Conservation (phyloP, 768 basidiomycete genomes). For the Suillus sp. region DNA sequence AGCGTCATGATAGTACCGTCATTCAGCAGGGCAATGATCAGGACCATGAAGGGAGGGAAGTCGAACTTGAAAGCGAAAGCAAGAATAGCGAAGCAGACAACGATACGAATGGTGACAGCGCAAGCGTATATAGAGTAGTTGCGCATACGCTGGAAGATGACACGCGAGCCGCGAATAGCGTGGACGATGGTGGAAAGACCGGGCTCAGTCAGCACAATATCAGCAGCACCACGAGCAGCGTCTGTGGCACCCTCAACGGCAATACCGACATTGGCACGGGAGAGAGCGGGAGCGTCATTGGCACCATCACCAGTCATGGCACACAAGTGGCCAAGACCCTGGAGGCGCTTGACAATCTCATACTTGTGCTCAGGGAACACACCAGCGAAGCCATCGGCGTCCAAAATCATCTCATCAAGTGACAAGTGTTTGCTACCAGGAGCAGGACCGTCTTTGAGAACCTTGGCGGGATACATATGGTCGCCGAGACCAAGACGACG, state of each 20-base stretch:
- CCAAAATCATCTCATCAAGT: constrained; percentile 99
- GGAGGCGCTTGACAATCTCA: constrained; percentile 98
- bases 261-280: constrained; percentile 99
- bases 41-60: constrained; percentile 99
- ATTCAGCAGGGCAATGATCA: constrained; percentile 95
- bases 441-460: constrained; percentile 95
- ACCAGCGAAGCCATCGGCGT: constrained; percentile 98
- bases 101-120: constrained; percentile 98
- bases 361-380: constrained; percentile 99
- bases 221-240: constrained; percentile 96
- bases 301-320: constrained; percentile 99
- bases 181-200: constrained; percentile 99
- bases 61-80: constrained; percentile 96
- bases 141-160: constrained; percentile 99
- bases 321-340: constrained; percentile 92
- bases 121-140: constrained; percentile 99
- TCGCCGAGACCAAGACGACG: constrained; percentile 97
- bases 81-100: constrained; percentile 94
- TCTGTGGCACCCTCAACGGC: constrained; percentile 99
- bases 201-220: constrained; percentile 97
- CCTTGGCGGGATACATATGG: constrained; percentile 99
- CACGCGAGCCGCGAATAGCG: constrained; percentile 96
- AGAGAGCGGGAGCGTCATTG: constrained; percentile 96
- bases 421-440: constrained; percentile 81
- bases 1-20: constrained; percentile 99